Evolutionary conservation across 2,329 filamentous ascomycete genomes (phyloP).

Genomic region (Penicillium sp.): DNA sequence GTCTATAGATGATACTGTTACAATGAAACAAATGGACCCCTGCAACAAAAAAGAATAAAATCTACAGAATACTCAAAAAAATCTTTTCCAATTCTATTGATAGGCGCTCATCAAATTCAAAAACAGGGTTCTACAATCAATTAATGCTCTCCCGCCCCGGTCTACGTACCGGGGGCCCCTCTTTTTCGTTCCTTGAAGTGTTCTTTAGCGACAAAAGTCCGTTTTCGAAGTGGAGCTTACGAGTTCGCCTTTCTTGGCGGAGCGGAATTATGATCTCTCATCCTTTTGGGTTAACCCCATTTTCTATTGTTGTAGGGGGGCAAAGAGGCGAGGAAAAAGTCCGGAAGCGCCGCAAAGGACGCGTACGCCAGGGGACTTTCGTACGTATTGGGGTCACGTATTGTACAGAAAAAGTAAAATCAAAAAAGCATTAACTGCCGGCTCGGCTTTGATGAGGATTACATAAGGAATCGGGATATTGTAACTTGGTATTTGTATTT

Average conservation of each 20-base stretch:
- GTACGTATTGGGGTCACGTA: neutral
- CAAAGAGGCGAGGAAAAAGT: neutral
- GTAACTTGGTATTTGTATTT: conserved; percentile 12
- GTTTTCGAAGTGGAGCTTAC: neutral
- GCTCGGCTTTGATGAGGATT: conserved; percentile 9
- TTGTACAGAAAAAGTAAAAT: neutral
- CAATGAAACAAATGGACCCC: neutral
- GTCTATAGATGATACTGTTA: neutral
- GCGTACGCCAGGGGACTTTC: neutral
- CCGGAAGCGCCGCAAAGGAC: neutral
- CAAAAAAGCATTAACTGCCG: neutral
- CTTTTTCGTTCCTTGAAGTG: neutral
- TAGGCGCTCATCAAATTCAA: neutral
- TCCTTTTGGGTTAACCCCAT: neutral
- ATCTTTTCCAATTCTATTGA: neutral
- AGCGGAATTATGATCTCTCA: too few species aligned
- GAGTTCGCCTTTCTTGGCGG: too few species aligned
- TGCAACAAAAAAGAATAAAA: neutral
- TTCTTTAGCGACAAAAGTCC: neutral
- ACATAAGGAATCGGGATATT: neutral
- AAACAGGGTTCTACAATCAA: neutral
- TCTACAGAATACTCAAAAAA: neutral
- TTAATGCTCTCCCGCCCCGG: neutral
- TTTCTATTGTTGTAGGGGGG: neutral
- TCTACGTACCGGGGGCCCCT: neutral